Evolutionary conservation across 176 grass and related monocot genomes (phyloP), one percentile per base, ranked within the genome.

Genomic region (Oryza glumipatula): DNA sequence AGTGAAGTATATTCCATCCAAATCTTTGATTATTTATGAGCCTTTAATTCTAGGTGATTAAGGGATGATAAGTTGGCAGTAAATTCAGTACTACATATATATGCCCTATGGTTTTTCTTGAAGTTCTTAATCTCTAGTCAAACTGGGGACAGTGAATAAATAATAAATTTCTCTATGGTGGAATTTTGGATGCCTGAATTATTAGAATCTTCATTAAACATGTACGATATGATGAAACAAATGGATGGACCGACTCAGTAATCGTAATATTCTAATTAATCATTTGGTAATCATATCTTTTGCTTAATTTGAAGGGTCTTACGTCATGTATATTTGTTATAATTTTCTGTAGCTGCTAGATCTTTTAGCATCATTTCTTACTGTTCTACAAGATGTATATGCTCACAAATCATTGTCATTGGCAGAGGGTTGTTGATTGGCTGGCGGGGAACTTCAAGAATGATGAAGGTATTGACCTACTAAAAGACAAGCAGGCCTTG

Each of bases 341-440:
- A 26, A 56, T 68, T 22, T 16, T 24, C 16, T 4, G 21, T 70
- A 23, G 33, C 4, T 81, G 28, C 65, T 51, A 48, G 56, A 82
- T 9, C 12, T 30, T 72, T 72, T 11, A 47, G 17, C 39, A 48
- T 64, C 11, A 16, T 48, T 74, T 58, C 38, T 21, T 36, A 36
- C 24, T 43, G 2, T 83, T 66, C 11, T 65, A 41, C 28, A 66
- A 48, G 70, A 46, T 75, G 7, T 36, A 11, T 67, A 17, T 49
- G 14, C 63, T 74, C 15, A 51, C 36, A 74, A 70, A 56, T 28
- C 21, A 48, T 83, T 75, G 45, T 76, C 12, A 35, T 28, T 75
- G 30, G 8, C 87, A 94, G 93, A 94, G 87, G 83, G 80, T 94
- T 88, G 90, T 95, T 10, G 93, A 95, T 75, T 95, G 88, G 90